Percentiles rank a stretch among this genome's conserved stretches.
Evolutionary conservation across 1,139 yeast genomes (phyloP).

Genomic region (Suhomyces wounanorum): DNA sequence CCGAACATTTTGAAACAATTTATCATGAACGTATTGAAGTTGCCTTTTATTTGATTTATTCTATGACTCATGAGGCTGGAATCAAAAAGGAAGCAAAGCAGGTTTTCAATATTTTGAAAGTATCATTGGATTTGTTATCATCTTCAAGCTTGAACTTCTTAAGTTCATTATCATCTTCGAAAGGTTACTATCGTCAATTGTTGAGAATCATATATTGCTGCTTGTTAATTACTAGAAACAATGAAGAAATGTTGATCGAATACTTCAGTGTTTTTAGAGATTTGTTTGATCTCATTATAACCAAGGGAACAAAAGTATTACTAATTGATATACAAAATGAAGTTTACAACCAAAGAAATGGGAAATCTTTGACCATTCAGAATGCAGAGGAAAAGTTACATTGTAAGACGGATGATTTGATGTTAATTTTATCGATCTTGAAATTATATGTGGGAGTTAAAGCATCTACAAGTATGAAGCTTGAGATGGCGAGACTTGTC

Average conservation of each 20-base stretch:
- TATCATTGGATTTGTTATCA: slow-evolving; percentile 43
- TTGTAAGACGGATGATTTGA: slow-evolving; percentile 48
- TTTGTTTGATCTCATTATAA: slow-evolving; percentile 59
- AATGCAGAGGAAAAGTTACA: slow-evolving; percentile 20
- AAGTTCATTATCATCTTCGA: slow-evolving; percentile 38
- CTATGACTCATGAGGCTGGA: slow-evolving; percentile 35
- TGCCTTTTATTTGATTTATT: slow-evolving; percentile 63
- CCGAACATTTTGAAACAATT: slow-evolving; percentile 50
- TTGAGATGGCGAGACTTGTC: slow-evolving; percentile 54
- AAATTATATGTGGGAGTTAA: slow-evolving; percentile 57
- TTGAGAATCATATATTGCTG: slow-evolving; percentile 58
- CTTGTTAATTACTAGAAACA: slow-evolving; percentile 45
- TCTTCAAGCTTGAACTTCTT: slow-evolving; percentile 51
- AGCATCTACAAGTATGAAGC: slow-evolving; percentile 50
- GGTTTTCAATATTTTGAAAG: slow-evolving; percentile 42
- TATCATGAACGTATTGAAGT: slow-evolving; percentile 67
- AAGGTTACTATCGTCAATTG: slow-evolving; percentile 57
- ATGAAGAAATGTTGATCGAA: slow-evolving; percentile 43
- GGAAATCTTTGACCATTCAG: not conserved
- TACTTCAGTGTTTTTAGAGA: slow-evolving; percentile 54
- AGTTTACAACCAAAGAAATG: slow-evolving; percentile 33
- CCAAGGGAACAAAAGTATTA: slow-evolving; percentile 57
- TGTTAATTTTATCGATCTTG: slow-evolving; percentile 62
- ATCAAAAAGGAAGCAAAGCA: slow-evolving; percentile 29
- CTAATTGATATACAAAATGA: slow-evolving; percentile 61